Evolutionary conservation across 2,329 filamentous ascomycete species (phyloP), one percentile per base, ranked within the genome.

Genomic region (Calonectria pseudoreteaudii): DNA sequence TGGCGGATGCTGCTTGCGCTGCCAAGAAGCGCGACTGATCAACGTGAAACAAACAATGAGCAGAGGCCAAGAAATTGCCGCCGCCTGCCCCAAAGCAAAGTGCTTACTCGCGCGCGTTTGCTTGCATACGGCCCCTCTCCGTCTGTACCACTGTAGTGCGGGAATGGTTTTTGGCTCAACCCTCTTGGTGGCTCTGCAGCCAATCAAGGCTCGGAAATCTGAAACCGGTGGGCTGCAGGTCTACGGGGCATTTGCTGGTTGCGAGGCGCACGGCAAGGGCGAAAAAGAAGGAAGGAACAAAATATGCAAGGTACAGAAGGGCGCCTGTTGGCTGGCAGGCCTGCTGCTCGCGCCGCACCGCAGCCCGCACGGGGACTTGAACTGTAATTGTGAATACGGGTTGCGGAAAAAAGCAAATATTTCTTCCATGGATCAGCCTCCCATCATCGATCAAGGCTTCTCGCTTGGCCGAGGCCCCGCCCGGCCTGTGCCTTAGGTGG

Each of bases 401-500:
- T 28, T 16, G 60, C 23, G 23, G 28, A n/a, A 38, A 62, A 65
- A 56, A 58, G 36, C 64, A 58, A 60, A 50, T 34, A 64, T 18
- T 23, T 28, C 70, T 50, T 47, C 49, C 31, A 26, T 41, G 50
- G 67, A 75, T n/a, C 68, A 52, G 30, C 16, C 13, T 73, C 60
- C 56, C 49, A 74, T 71, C 60, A 50, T 31, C 49, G 47, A 44
- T 56, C 23, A 26, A 9, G 36, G 34, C 36, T 72, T 18, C 38
- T 70, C 49, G 38, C 53, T 66, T 73, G 44, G 60, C 71, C 9
- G 53, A 36, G 31, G 18, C 23, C 56, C 53, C 49, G 44, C 31
- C 53, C 1, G 26, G 23, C n/a, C 18, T 36, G 28, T 65, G 72
- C 66, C 75, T 53, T 53, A 60, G 76, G 68, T 78, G 72, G 74